Percentiles rank a stretch among this genome's conserved stretches.
Evolutionary conservation across 306 rosid species (phyloP).

Genomic region (Quillaja saponaria): DNA sequence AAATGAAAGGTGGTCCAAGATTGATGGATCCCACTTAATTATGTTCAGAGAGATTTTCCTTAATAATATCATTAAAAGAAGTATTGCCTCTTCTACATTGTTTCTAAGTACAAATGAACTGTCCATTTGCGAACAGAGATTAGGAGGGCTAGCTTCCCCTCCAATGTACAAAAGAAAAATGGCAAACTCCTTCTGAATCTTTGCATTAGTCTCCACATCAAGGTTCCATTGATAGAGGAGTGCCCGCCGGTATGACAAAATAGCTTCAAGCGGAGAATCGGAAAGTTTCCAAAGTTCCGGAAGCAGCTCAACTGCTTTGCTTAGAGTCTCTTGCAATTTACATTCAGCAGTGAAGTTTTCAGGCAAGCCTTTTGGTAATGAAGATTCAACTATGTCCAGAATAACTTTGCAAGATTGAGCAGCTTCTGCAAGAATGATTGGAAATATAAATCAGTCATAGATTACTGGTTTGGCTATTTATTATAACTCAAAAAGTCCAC

Average conservation of each 20-base stretch:
- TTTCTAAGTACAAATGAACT: constrained; percentile 76
- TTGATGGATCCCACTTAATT: constrained; percentile 94
- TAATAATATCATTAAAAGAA: constrained; percentile 76
- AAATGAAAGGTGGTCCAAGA: constrained; percentile 89
- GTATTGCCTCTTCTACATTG: constrained; percentile 93
- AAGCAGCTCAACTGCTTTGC: constrained; percentile 70
- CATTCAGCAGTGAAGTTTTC: constrained; percentile 67
- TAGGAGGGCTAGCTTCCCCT: constrained; percentile 77
- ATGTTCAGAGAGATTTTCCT: constrained; percentile 56
- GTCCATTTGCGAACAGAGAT: constrained; percentile 78
- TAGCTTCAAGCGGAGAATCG: constrained; percentile 70
- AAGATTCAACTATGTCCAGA: constrained; percentile 82
- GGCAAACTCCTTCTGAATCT: constrained; percentile 81
- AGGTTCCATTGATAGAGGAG: constrained; percentile 78
- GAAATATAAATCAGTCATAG: constrained; percentile 36
- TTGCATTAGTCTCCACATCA: constrained; percentile 55
- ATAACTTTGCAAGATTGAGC: constrained; percentile 84
- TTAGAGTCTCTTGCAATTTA: constrained; percentile 89
- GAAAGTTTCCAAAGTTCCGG: constrained; percentile 92
- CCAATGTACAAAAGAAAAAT: constrained; percentile 81
- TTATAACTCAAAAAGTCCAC: constrained; percentile 20
- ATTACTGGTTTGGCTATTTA: constrained; percentile 23
- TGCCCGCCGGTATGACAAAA: constrained; percentile 72
- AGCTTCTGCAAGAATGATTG: constrained; percentile 76
- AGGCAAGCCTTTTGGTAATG: constrained; percentile 84